Evolutionary conservation across 2,329 filamentous ascomycete species (phyloP).

Genomic region (Cryphonectria nitschkei): DNA sequence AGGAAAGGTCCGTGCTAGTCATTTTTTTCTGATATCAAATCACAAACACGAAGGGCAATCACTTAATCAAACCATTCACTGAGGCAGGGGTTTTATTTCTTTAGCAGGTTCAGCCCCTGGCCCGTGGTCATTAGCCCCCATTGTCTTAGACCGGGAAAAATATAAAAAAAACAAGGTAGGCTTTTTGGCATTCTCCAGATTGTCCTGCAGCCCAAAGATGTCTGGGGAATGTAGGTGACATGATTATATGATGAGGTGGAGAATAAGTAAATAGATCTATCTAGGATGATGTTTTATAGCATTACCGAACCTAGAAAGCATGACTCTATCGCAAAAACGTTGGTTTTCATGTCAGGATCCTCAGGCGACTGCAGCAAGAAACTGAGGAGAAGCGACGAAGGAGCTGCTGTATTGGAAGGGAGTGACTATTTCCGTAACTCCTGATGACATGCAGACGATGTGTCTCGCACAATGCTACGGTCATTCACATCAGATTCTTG

Average conservation of each 20-base stretch:
- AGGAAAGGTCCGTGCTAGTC: constrained; percentile 3
- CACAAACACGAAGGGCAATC: not conserved
- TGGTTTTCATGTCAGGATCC: not conserved
- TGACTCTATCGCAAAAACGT: not conserved
- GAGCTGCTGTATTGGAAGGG: not conserved
- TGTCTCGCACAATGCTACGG: not conserved
- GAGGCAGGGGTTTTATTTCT: not conserved
- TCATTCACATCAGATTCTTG: constrained; percentile 26
- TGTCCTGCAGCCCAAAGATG: not conserved
- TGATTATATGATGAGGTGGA: not conserved
- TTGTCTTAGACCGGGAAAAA: not conserved
- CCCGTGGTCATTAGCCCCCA: not conserved
- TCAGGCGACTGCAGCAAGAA: too few relatives aligned
- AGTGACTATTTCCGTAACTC: not conserved
- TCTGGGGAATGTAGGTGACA: not conserved
- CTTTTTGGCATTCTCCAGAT: not conserved
- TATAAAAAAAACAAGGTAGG: not conserved
- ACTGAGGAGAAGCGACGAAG: not conserved
- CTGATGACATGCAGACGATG: not conserved
- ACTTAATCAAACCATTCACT: not conserved
- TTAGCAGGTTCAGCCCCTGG: not conserved
- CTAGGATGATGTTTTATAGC: not conserved
- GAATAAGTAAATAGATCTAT: not conserved
- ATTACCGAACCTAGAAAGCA: not conserved
- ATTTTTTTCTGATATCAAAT: not conserved